Evolutionary conservation across 495 filamentous ascomycete species (phyloP).

Genomic region (Lophium mytilinum): DNA sequence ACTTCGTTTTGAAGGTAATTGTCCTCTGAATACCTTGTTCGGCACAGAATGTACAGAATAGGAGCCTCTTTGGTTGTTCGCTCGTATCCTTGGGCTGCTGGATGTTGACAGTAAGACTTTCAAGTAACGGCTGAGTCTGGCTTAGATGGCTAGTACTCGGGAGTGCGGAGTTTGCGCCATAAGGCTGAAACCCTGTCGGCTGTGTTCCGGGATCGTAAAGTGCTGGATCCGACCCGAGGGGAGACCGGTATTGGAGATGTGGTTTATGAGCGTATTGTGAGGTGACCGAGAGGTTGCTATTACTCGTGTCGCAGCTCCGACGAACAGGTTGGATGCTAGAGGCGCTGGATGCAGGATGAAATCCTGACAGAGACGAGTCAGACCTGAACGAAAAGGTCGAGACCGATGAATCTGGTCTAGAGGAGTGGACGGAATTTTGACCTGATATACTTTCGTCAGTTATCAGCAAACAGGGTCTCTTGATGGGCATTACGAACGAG

Average conservation of each 20-base stretch:
- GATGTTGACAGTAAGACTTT: background rate
- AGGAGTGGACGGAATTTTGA: background rate
- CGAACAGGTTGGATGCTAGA: background rate
- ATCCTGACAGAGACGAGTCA: background rate
- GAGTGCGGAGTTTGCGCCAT: background rate
- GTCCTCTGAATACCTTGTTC: background rate
- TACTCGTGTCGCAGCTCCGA: background rate
- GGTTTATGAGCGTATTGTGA: background rate
- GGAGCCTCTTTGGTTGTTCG: background rate
- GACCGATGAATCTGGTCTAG: background rate
- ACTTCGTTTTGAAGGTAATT: conserved; percentile 1
- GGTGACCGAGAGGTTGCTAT: background rate
- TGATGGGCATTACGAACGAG: background rate
- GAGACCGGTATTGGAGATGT: background rate
- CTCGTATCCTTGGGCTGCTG: background rate
- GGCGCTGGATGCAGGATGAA: background rate
- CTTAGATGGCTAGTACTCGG: background rate
- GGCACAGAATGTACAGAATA: conserved; percentile 9
- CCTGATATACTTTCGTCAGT: background rate
- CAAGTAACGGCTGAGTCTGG: background rate
- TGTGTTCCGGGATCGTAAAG: background rate
- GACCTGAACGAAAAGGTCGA: background rate
- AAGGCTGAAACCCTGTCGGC: too few species aligned
- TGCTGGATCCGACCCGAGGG: background rate
- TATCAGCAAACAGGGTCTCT: background rate